Evolutionary conservation across 257 asterid genomes (phyloP).

Genomic region (Fraxinus cuspidata): DNA sequence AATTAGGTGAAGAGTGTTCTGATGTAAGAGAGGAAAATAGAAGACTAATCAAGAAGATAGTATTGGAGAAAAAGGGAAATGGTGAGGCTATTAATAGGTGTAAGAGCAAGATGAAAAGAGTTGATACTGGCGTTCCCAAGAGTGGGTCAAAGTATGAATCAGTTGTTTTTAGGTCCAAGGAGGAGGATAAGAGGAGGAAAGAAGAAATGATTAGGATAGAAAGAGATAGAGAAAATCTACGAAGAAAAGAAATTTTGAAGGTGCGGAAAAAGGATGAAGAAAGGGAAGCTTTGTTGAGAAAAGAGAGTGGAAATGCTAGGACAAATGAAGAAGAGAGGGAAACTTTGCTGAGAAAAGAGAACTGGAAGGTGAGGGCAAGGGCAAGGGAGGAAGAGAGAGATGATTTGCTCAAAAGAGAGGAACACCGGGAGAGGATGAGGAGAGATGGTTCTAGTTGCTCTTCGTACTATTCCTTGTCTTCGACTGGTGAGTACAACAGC

Average conservation of each 20-base stretch:
- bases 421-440: conserved; percentile 49
- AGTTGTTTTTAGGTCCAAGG: conserved; percentile 30
- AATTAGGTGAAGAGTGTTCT: conserved; percentile 49
- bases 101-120: conserved; percentile 45
- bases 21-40: conserved; percentile 42
- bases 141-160: conserved; percentile 35
- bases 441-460: conserved; percentile 78
- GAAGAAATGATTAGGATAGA: conserved; percentile 36
- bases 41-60: conserved; percentile 40
- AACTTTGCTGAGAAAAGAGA: conserved; percentile 12
- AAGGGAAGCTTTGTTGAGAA: conserved; percentile 14
- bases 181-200: conserved; percentile 40
- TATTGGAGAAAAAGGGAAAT: conserved; percentile 43
- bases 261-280: conserved; percentile 4
- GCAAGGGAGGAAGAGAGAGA: conserved; percentile 30
- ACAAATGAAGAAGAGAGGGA: conserved; percentile 21
- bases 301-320: conserved; percentile 11
- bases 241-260: conserved; percentile 11
- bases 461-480: conserved; percentile 72
- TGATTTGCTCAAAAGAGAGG: conserved; percentile 37
- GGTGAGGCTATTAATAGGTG: conserved; percentile 24
- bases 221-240: not conserved
- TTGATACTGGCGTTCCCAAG: conserved; percentile 38
- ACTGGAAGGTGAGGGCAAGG: not conserved
- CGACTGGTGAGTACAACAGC: conserved; percentile 53